phyloP scores from a whole-genome alignment of 2,329 filamentous ascomycete genomes.

The Colletotrichum horii region DNA sequence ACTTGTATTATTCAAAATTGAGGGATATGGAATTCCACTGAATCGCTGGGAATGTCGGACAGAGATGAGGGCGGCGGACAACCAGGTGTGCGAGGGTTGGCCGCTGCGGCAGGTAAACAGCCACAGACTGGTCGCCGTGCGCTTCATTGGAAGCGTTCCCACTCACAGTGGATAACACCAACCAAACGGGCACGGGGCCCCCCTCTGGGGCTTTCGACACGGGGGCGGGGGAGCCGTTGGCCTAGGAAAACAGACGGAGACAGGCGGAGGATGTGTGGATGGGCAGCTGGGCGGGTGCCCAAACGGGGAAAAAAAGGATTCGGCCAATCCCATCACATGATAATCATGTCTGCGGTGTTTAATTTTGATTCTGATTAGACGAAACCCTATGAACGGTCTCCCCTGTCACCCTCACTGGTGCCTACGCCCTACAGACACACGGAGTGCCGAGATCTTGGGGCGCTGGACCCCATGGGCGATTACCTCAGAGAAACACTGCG shows the following conservation, averaged over 20 bases:
- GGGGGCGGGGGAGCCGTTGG: conserved; percentile 3
- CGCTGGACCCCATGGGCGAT: neutral
- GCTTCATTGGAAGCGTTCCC: conserved; percentile 6
- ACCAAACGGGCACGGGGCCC: conserved; percentile 7
- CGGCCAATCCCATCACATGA: neutral
- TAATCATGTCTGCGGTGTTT: conserved; percentile 5
- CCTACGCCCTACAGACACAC: neutral
- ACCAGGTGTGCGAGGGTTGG: neutral
- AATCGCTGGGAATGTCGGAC: neutral
- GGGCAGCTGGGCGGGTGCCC: neutral
- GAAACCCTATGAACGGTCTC: neutral
- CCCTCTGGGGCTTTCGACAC: conserved; percentile 3
- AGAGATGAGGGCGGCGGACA: neutral
- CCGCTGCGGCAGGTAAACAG: neutral
- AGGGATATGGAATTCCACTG: neutral
- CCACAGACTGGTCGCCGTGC: conserved; percentile 7
- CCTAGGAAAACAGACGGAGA: neutral
- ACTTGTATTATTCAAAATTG: neutral
- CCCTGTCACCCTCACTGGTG: neutral
- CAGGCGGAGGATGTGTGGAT: neutral
- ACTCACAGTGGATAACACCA: conserved; percentile 16
- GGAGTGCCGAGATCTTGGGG: neutral
- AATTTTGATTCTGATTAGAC: neutral
- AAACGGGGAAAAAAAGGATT: neutral
- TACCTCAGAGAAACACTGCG: neutral